A percentile compares a stretch with the other conserved stretches of the same genome.
Conservation (phyloP, 1,284 basidiomycete species). For the Cerioporus squamosus region DNA sequence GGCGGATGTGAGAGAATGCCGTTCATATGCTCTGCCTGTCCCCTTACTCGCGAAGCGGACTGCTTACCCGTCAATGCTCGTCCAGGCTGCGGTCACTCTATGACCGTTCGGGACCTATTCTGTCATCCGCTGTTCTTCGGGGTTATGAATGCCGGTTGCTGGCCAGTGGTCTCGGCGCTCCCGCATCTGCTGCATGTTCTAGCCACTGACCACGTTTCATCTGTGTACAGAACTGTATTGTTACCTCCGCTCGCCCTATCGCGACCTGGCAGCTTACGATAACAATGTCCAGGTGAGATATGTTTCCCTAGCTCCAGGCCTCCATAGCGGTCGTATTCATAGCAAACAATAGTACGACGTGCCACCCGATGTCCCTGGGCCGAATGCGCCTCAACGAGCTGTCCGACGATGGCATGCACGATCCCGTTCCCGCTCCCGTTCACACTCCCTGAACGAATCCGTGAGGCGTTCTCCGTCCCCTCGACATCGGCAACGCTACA, state of each 20-base stretch:
- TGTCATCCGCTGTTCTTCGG: not conserved
- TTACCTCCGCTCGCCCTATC: slow-evolving; percentile 84
- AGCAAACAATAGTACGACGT: slow-evolving; percentile 55
- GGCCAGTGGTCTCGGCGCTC: too few species aligned
- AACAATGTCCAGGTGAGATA: slow-evolving; percentile 73
- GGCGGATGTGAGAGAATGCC: not conserved
- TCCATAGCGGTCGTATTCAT: slow-evolving; percentile 3
- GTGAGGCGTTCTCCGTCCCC: slow-evolving; percentile 6
- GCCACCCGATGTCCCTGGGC: slow-evolving; percentile 41
- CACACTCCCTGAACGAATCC: slow-evolving; percentile 3
- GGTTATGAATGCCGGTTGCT: too few species aligned
- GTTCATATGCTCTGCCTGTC: not conserved
- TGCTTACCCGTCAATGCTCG: not conserved
- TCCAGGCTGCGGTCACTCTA: not conserved
- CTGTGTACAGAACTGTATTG: slow-evolving; percentile 73
- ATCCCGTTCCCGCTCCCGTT: slow-evolving; percentile 24
- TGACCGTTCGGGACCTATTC: slow-evolving; percentile 1
- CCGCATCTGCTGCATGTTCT: not conserved
- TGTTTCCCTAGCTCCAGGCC: not conserved
- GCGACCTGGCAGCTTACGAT: slow-evolving; percentile 82
- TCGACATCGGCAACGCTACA: slow-evolving; percentile 1
- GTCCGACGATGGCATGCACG: slow-evolving; percentile 45
- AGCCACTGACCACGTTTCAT: slow-evolving; percentile 11
- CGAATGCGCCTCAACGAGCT: slow-evolving; percentile 35
- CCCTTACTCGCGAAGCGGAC: not conserved